Evolutionary conservation across 225 moss, liverwort and hornwort genomes (phyloP).

Genomic region (Pleurozium schreberi): DNA sequence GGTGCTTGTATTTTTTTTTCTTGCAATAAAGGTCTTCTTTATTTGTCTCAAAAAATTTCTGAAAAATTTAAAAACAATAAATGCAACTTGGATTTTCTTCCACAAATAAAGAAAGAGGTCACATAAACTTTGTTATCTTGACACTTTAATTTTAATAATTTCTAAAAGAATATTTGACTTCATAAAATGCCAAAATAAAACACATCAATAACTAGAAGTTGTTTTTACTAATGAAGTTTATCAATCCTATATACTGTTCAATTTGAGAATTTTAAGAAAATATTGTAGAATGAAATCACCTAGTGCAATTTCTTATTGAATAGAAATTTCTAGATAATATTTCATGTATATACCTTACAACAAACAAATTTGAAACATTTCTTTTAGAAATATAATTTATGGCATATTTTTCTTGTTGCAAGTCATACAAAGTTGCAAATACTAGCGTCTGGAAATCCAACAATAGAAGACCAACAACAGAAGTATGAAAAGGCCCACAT

Average conservation of each 20-base stretch:
- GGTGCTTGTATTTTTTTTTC: too few species aligned
- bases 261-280: not conserved
- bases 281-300: too few species aligned
- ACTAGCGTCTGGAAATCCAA: fast-evolving
- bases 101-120: fast-evolving
- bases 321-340: too few species aligned
- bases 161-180: too few species aligned
- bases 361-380: not conserved
- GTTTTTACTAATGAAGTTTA: too few species aligned
- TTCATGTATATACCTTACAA: not conserved
- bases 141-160: fast-evolving
- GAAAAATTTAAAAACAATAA: too few species aligned
- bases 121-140: not conserved
- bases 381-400: not conserved
- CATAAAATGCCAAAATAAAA: not conserved
- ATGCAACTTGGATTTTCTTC: not conserved
- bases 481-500: fast-evolving
- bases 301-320: not conserved
- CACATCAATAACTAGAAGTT: not conserved
- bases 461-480: fast-evolving
- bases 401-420: too few species aligned
- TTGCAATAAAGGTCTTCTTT: too few species aligned
- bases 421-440: not conserved
- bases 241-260: not conserved
- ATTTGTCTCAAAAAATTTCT: too few species aligned